These are phyloP conservation scores for Westerdykella aurantiaca DNA, from an alignment of 2,329 filamentous ascomycete species.

Conservation along the genomic window DNA sequence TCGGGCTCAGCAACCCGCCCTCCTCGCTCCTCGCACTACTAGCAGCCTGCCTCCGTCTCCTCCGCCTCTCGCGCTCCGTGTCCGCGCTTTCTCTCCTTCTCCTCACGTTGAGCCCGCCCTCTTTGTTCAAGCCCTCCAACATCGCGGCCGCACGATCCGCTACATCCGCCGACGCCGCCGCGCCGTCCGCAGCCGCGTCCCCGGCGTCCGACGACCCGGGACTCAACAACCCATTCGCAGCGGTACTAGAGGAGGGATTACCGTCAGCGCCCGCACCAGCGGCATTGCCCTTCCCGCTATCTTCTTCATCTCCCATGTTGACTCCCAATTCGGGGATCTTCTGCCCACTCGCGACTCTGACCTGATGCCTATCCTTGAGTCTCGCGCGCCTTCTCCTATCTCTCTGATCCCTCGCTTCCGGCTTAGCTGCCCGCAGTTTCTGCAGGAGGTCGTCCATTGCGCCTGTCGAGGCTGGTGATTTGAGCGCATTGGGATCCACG, in stretches of 20 bases:
- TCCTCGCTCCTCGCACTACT: conserved; percentile 19
- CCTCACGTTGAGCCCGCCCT: conserved; percentile 49
- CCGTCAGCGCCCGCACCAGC: conserved; percentile 42
- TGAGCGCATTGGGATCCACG: conserved; percentile 39
- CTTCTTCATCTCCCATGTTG: conserved; percentile 45
- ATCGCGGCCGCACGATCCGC: conserved; percentile 78
- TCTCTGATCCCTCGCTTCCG: conserved; percentile 80
- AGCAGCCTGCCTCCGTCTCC: conserved; percentile 48
- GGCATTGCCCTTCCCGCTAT: conserved; percentile 34
- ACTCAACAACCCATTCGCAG: conserved; percentile 50
- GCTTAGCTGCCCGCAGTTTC: conserved; percentile 88
- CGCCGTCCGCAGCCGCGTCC: conserved; percentile 16
- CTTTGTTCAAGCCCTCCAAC: conserved; percentile 67
- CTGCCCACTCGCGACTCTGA: conserved; percentile 82
- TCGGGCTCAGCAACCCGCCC: neutral
- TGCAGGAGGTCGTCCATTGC: conserved; percentile 95
- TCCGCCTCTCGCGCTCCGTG: conserved; percentile 65
- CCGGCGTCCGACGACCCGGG: conserved; percentile 38
- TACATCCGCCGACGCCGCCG: conserved; percentile 55
- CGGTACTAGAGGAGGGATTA: conserved; percentile 7
- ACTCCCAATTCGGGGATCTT: conserved; percentile 70
- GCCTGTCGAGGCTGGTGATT: conserved; percentile 66
- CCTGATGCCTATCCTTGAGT: conserved; percentile 84
- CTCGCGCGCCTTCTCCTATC: conserved; percentile 81
- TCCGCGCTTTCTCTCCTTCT: conserved; percentile 69